phyloP scores from a whole-genome alignment of 2,329 filamentous ascomycete genomes.

The Hypoxylon sp. region DNA sequence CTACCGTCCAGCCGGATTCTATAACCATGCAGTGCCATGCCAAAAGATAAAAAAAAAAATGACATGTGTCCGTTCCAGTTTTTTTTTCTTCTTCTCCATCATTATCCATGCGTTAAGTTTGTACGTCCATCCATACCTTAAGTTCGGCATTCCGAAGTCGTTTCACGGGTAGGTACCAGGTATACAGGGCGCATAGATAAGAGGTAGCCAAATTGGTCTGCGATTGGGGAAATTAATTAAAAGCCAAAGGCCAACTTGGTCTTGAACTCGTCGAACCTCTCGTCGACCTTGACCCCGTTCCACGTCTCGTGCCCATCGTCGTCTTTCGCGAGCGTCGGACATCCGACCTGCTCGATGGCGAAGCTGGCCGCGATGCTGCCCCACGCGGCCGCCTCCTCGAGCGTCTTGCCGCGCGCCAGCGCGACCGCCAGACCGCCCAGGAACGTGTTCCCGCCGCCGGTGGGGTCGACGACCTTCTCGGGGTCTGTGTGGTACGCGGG shows the following conservation, averaged over 20 bases:
- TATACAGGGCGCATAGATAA: no score
- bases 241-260: constrained; percentile 48
- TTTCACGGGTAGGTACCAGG: no score
- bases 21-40: no score
- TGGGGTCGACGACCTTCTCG: constrained; percentile 82
- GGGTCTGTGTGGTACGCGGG: constrained; percentile 72
- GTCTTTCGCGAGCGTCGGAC: constrained; percentile 65
- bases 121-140: no score
- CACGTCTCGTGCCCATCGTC: constrained; percentile 63
- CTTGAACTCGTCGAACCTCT: constrained; percentile 62
- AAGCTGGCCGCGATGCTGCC: constrained; percentile 88
- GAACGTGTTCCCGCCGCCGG: constrained; percentile 93
- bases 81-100: no score
- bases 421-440: constrained; percentile 69
- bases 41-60: no score
- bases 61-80: no score
- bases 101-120: no score
- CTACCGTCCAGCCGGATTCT: no score
- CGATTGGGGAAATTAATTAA: no score
- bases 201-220: no score
- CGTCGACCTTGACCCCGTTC: constrained; percentile 65
- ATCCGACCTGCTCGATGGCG: constrained; percentile 92
- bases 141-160: no score
- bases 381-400: constrained; percentile 78
- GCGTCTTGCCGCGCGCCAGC: constrained; percentile 64